These are phyloP conservation scores for Wallemia mellicola DNA, from an alignment of 1,284 basidiomycete genomes.

Conservation along the genomic window DNA sequence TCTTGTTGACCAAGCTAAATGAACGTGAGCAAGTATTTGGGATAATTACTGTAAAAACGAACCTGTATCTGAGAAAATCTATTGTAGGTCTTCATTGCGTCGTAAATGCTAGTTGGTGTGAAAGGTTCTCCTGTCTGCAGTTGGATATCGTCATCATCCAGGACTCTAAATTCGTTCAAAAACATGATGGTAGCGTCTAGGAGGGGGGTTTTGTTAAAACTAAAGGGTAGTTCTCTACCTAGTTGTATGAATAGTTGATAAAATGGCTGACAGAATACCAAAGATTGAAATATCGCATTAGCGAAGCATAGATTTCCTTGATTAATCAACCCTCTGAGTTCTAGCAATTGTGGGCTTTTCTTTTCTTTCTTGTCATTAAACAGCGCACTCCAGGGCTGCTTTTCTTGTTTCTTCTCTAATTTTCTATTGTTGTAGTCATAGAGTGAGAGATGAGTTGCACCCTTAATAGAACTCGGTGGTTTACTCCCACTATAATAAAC, in stretches of 20 bases:
- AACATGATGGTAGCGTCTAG: slow-evolving; percentile 53
- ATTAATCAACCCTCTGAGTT: slow-evolving; percentile 66
- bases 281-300: slow-evolving; percentile 61
- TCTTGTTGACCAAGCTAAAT: slow-evolving; percentile 67
- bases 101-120: slow-evolving; percentile 65
- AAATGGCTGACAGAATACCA: slow-evolving; percentile 69
- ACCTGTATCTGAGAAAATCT: slow-evolving; percentile 78
- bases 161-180: slow-evolving; percentile 35
- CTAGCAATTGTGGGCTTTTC: slow-evolving; percentile 2
- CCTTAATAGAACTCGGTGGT: background rate
- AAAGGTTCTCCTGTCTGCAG: slow-evolving; percentile 26
- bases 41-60: slow-evolving; percentile 13
- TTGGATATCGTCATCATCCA: slow-evolving; percentile 6
- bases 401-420: background rate
- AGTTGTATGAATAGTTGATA: slow-evolving; percentile 46
- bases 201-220: slow-evolving; percentile 32
- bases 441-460: background rate
- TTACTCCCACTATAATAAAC: background rate
- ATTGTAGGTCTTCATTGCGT: slow-evolving; percentile 83
- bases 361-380: background rate
- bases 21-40: background rate
- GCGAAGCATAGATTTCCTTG: slow-evolving; percentile 95
- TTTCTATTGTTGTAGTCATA: background rate
- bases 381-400: background rate
- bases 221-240: slow-evolving; percentile 22